phyloP scores from a whole-genome alignment of 1,139 yeast species.

The Taphrina pruni region DNA sequence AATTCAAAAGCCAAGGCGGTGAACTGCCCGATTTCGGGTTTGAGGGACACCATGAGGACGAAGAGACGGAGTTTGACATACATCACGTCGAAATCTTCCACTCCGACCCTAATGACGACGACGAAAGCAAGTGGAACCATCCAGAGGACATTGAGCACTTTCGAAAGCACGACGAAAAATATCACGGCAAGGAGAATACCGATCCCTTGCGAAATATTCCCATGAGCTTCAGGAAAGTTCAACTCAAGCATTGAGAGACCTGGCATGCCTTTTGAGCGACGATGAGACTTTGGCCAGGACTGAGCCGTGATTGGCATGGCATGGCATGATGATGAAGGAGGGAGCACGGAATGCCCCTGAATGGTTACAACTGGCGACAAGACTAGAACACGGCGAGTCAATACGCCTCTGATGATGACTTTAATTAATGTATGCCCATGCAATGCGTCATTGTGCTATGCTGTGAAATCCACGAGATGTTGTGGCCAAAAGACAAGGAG shows the following conservation, averaged over 20 bases:
- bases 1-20: constrained; percentile 67
- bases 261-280: background rate
- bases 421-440: background rate
- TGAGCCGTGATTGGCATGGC: no score
- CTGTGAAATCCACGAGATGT: background rate
- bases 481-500: background rate
- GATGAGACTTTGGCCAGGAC: no score
- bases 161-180: constrained; percentile 42
- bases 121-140: constrained; percentile 46
- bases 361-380: no score
- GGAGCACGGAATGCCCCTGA: background rate
- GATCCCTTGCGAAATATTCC: constrained; percentile 41
- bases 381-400: no score
- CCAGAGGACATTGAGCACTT: constrained; percentile 46
- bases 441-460: background rate
- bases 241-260: constrained; percentile 4
- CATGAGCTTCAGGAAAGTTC: constrained; percentile 21
- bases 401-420: no score
- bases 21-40: constrained; percentile 89
- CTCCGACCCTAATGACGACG: constrained; percentile 55
- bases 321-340: background rate
- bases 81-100: constrained; percentile 95
- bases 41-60: constrained; percentile 96
- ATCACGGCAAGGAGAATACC: constrained; percentile 32
- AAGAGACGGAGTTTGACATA: constrained; percentile 59